Conservation (phyloP, 257 asterid genomes). For the Plantago elongata region DNA sequence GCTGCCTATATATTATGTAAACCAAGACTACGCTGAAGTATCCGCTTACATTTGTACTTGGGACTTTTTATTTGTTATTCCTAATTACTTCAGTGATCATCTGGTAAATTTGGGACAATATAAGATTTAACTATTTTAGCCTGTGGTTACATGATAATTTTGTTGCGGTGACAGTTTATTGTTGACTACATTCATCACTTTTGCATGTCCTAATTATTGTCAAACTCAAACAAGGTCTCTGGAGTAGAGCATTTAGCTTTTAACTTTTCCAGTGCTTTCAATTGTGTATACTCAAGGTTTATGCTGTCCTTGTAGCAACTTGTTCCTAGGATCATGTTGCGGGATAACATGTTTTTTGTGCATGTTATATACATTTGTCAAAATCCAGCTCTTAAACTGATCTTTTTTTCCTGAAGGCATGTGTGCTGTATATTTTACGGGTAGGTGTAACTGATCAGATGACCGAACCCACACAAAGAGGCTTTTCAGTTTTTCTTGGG, state of each 20-base stretch:
- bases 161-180: background rate
- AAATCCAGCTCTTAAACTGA: constrained; percentile 27
- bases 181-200: background rate
- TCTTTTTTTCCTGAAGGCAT: constrained; percentile 74
- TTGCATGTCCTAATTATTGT: background rate
- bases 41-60: background rate
- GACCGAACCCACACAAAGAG: constrained; percentile 95
- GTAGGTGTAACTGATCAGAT: constrained; percentile 94
- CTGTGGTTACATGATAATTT: background rate
- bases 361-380: constrained; percentile 15
- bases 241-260: background rate
- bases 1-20: background rate
- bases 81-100: background rate
- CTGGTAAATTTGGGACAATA: background rate
- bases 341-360: constrained; percentile 16
- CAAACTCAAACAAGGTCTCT: background rate
- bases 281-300: background rate
- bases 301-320: constrained; percentile 2
- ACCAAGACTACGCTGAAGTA: background rate
- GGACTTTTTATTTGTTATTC: background rate
- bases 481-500: constrained; percentile 76
- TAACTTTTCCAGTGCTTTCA: background rate
- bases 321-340: constrained; percentile 19
- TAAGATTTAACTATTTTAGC: background rate
- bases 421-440: constrained; percentile 81